Conservation (phyloP, 2,329 filamentous ascomycete species). For the Cadophora sp. region DNA sequence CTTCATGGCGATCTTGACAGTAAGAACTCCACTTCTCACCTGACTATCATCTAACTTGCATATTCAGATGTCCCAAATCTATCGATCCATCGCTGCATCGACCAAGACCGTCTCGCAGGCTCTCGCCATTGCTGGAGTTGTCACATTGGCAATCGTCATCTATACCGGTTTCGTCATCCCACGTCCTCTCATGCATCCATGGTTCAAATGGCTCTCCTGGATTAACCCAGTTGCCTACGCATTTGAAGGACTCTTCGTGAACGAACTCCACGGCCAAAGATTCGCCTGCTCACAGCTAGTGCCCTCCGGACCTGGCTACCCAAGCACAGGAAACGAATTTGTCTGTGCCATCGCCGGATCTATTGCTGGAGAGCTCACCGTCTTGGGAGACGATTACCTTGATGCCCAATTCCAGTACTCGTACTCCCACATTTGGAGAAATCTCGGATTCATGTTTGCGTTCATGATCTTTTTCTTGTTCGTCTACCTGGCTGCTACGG, state of each 20-base stretch:
- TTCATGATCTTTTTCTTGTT: conserved; percentile 68
- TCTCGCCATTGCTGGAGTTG: conserved; percentile 65
- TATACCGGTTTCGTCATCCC: conserved; percentile 52
- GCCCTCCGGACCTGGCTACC: conserved; percentile 48
- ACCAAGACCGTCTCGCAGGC: conserved; percentile 73
- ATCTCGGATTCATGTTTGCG: conserved; percentile 72
- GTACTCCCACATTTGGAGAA: conserved; percentile 51
- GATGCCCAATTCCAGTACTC: conserved; percentile 63
- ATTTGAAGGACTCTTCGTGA: conserved; percentile 82
- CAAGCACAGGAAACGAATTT: conserved; percentile 48
- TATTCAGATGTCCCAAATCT: conserved; percentile 70
- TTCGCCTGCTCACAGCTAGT: conserved; percentile 59
- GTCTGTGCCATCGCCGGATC: conserved; percentile 67
- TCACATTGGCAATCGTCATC: conserved; percentile 47
- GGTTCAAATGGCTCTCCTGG: conserved; percentile 85
- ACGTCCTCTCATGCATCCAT: conserved; percentile 69
- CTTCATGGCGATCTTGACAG: conserved; percentile 57
- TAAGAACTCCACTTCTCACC: conserved; percentile 56
- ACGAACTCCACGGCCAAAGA: conserved; percentile 86
- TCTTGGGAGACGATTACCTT: conserved; percentile 67
- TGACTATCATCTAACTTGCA: conserved; percentile 55
- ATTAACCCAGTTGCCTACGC: conserved; percentile 68
- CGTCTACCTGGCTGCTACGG: conserved; percentile 68
- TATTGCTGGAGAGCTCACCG: conserved; percentile 56
- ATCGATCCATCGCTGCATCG: conserved; percentile 75